phyloP scores from a whole-genome alignment of 306 rosid species.

The Geum urbanum region DNA sequence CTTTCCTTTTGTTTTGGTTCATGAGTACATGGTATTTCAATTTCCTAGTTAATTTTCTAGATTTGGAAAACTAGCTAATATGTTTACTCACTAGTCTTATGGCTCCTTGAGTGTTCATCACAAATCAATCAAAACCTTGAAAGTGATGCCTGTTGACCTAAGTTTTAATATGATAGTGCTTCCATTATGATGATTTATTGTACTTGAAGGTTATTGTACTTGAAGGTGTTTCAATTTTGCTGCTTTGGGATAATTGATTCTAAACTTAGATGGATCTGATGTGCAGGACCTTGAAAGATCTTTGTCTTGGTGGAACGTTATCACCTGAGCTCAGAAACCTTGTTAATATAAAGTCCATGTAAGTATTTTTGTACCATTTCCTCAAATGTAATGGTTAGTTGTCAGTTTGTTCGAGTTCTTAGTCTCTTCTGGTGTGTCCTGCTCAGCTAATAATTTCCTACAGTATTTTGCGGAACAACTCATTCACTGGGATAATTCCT shows the following conservation, averaged over 20 bases:
- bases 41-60: neutral
- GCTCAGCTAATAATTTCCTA: constrained; percentile 15
- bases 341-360: constrained; percentile 75
- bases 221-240: neutral
- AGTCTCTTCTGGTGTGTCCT: constrained; percentile 24
- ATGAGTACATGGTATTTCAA: neutral
- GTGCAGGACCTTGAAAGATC: constrained; percentile 67
- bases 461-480: constrained; percentile 85
- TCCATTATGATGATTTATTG: neutral
- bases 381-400: constrained; percentile 1
- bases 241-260: constrained; percentile 1
- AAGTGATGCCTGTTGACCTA: neutral
- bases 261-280: constrained; percentile 21
- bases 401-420: constrained; percentile 8
- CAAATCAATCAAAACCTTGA: constrained; percentile 8
- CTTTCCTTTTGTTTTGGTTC: neutral
- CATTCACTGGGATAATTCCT: constrained; percentile 66
- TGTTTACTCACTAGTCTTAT: neutral
- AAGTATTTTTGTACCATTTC: constrained; percentile 26
- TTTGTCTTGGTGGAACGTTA: constrained; percentile 75
- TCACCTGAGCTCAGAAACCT: constrained; percentile 58
- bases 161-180: neutral
- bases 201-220: neutral
- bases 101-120: neutral
- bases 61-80: neutral